These are phyloP conservation scores for Plasmodium ovale DNA, from an alignment of 169 alveolate species.

Conservation along the genomic window DNA sequence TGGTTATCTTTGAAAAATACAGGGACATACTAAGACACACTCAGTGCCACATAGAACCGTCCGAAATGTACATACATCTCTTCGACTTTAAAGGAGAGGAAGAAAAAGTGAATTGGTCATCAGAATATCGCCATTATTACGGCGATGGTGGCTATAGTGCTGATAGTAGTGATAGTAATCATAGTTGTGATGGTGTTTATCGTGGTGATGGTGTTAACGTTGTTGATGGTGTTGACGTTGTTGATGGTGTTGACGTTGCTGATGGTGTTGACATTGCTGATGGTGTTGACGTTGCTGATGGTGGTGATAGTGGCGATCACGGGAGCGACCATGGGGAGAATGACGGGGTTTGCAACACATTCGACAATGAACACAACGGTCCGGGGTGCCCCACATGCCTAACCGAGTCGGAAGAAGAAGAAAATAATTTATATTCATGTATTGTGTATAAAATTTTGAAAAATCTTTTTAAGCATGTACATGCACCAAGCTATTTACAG, in stretches of 20 bases:
- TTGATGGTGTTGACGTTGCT: background rate
- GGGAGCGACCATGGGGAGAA: background rate
- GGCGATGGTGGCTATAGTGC: background rate
- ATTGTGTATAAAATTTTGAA: conserved; percentile 59
- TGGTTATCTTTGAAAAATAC: conserved; percentile 33
- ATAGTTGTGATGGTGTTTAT: background rate
- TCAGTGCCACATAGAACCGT: conserved; percentile 2
- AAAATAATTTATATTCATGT: conserved; percentile 3
- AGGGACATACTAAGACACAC: conserved; percentile 5
- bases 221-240: background rate
- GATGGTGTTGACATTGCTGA: background rate
- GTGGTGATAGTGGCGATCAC: background rate
- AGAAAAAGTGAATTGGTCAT: background rate
- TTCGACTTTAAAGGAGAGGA: conserved; percentile 9
- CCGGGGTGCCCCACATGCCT: background rate
- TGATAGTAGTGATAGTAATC: background rate
- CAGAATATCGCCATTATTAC: background rate
- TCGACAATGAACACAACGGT: background rate
- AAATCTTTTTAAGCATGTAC: conserved; percentile 34
- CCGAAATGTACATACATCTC: conserved; percentile 12
- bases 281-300: background rate
- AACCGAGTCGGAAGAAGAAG: conserved; percentile 23
- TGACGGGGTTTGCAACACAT: background rate
- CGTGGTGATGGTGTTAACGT: background rate
- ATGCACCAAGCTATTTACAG: conserved; percentile 67